phyloP scores from a whole-genome alignment of 2,329 filamentous ascomycete species.

The Colletotrichum tofieldiae region DNA sequence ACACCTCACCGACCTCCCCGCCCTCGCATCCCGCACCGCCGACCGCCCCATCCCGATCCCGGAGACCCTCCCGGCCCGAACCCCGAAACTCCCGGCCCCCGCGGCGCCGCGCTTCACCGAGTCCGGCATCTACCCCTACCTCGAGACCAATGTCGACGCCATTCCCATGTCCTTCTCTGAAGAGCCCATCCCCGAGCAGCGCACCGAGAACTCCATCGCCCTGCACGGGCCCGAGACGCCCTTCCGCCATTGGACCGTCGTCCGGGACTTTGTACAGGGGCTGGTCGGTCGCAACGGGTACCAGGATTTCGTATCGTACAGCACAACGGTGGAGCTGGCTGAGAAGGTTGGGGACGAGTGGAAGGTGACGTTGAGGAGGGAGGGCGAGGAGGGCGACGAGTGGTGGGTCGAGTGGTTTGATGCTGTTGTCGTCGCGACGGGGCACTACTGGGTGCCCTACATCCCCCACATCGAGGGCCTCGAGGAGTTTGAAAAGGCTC shows the following conservation, averaged over 20 bases:
- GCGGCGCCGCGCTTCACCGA: slow-evolving; percentile 67
- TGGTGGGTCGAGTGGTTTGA: slow-evolving; percentile 78
- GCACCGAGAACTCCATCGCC: slow-evolving; percentile 49
- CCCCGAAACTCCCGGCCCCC: slow-evolving; percentile 55
- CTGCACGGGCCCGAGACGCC: slow-evolving; percentile 71
- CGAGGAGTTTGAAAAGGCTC: slow-evolving; percentile 60
- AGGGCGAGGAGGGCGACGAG: slow-evolving; percentile 58
- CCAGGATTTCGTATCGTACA: slow-evolving; percentile 66
- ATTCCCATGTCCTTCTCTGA: slow-evolving; percentile 73
- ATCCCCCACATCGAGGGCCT: slow-evolving; percentile 66
- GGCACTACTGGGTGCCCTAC: slow-evolving; percentile 74
- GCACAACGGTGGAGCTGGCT: slow-evolving; percentile 74
- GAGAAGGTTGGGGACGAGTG: slow-evolving; percentile 67
- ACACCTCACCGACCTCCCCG: slow-evolving; percentile 60
- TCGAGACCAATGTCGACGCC: slow-evolving; percentile 77
- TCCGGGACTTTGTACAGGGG: slow-evolving; percentile 68
- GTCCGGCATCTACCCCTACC: slow-evolving; percentile 72
- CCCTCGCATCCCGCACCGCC: slow-evolving; percentile 64
- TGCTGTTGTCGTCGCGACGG: slow-evolving; percentile 72
- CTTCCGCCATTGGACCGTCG: slow-evolving; percentile 73
- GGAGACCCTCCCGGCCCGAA: slow-evolving; percentile 61
- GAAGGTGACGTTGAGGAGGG: slow-evolving; percentile 66
- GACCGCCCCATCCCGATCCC: slow-evolving; percentile 66
- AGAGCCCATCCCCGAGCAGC: slow-evolving; percentile 64
- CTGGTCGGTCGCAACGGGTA: slow-evolving; percentile 69